phyloP scores from a whole-genome alignment of 805 yeast species.

The Candida taoyuanica region DNA sequence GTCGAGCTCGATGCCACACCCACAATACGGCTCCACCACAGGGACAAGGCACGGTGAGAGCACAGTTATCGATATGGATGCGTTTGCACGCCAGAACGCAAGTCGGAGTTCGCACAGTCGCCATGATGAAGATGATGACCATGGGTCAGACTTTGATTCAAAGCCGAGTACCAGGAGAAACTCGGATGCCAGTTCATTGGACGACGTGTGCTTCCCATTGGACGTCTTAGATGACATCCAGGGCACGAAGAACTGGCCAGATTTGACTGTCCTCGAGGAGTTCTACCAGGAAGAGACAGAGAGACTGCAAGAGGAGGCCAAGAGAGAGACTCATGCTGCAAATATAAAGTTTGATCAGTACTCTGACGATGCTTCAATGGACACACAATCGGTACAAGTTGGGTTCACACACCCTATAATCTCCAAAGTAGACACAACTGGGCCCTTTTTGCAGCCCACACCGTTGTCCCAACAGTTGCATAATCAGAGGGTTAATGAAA shows the following conservation, averaged over 20 bases:
- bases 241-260: conserved; percentile 68
- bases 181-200: conserved; percentile 65
- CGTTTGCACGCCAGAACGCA: conserved; percentile 4
- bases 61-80: conserved; percentile 7
- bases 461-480: conserved; percentile 27
- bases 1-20: conserved; percentile 1
- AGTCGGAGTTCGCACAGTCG: conserved; percentile 1
- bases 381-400: conserved; percentile 25
- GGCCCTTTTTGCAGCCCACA: conserved; percentile 14
- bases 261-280: conserved; percentile 66
- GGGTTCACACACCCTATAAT: conserved; percentile 39
- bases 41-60: conserved; percentile 1
- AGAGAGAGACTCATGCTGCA: conserved; percentile 34
- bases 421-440: conserved; percentile 34
- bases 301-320: conserved; percentile 39
- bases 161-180: conserved; percentile 39
- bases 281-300: conserved; percentile 66
- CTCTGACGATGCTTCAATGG: conserved; percentile 29
- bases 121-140: conserved; percentile 13
- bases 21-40: conserved; percentile 4
- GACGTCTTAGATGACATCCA: conserved; percentile 23
- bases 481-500: conserved; percentile 48
- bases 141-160: conserved; percentile 33
- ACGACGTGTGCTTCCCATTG: conserved; percentile 89
- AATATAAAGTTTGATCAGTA: conserved; percentile 31